phyloP scores from a whole-genome alignment of 2,329 filamentous ascomycete species.

The Colletotrichum lini region DNA sequence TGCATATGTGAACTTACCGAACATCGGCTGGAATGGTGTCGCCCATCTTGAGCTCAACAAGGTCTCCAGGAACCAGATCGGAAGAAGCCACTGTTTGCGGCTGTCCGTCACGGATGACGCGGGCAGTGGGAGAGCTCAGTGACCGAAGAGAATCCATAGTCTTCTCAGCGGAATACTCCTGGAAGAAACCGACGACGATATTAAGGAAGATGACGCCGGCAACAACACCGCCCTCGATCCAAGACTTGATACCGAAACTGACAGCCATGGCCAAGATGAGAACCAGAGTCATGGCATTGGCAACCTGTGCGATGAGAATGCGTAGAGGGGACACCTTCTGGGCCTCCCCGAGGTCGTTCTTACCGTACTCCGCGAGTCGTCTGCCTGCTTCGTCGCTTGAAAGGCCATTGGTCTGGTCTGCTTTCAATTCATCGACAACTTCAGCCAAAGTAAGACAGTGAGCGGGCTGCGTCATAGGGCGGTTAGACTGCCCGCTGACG shows the following conservation, averaged over 20 bases:
- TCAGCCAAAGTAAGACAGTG: slow-evolving; percentile 66
- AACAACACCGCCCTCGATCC: slow-evolving; percentile 69
- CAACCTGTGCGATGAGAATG: slow-evolving; percentile 70
- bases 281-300: slow-evolving; percentile 72
- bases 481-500: slow-evolving; percentile 54
- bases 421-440: slow-evolving; percentile 66
- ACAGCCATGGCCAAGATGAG: slow-evolving; percentile 66
- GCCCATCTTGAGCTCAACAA: slow-evolving; percentile 68
- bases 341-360: slow-evolving; percentile 67
- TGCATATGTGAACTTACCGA: slow-evolving; percentile 44
- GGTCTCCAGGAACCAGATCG: slow-evolving; percentile 70
- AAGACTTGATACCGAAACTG: slow-evolving; percentile 65
- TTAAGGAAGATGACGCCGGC: slow-evolving; percentile 66
- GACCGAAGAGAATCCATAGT: slow-evolving; percentile 67
- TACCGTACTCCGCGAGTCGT: slow-evolving; percentile 67
- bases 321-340: slow-evolving; percentile 68
- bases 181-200: slow-evolving; percentile 67
- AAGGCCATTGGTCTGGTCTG: slow-evolving; percentile 66
- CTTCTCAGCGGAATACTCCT: slow-evolving; percentile 67
- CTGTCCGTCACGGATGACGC: slow-evolving; percentile 64
- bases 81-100: slow-evolving; percentile 64
- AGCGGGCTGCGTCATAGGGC: slow-evolving; percentile 66
- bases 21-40: slow-evolving; percentile 60
- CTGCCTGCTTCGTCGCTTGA: slow-evolving; percentile 63
- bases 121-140: slow-evolving; percentile 64